Percentiles rank a stretch among this genome's conserved stretches.
These are phyloP conservation scores for Penicillium psychrofluorescens DNA, from an alignment of 495 filamentous ascomycete species.

Conservation along the genomic window DNA sequence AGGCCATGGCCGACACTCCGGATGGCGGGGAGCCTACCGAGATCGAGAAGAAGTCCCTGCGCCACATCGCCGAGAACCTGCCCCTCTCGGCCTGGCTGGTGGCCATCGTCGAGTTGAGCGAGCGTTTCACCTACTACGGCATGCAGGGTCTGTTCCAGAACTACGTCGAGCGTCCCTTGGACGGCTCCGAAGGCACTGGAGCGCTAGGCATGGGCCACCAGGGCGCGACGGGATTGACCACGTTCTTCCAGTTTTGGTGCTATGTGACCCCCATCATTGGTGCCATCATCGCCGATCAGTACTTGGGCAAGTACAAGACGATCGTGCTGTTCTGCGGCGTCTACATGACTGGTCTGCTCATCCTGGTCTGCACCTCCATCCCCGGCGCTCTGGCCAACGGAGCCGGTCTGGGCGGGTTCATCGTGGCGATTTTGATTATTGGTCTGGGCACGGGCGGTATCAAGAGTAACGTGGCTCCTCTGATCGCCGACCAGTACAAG, in stretches of 20 bases:
- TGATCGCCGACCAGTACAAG: conserved; percentile 69
- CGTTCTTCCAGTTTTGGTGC: conserved; percentile 60
- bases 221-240: conserved; percentile 51
- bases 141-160: conserved; percentile 49
- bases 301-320: conserved; percentile 64
- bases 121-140: conserved; percentile 65
- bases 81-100: conserved; percentile 53
- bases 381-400: conserved; percentile 36
- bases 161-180: conserved; percentile 46
- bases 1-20: conserved; percentile 21
- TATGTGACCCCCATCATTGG: conserved; percentile 52
- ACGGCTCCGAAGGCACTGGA: conserved; percentile 43
- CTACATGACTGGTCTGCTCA: conserved; percentile 40
- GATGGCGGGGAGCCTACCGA: conserved; percentile 50
- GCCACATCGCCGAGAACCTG: conserved; percentile 48
- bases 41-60: conserved; percentile 41
- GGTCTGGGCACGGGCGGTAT: conserved; percentile 60
- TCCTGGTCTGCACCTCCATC: conserved; percentile 43
- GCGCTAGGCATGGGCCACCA: conserved; percentile 47
- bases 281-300: conserved; percentile 57
- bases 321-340: conserved; percentile 49
- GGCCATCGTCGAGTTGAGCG: conserved; percentile 55
- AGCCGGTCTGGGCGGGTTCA: conserved; percentile 43
- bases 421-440: conserved; percentile 38
- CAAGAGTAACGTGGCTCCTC: conserved; percentile 57